Evolutionary conservation across 805 yeast species (phyloP).

Genomic region (Zygosaccharomyces pseudorouxii): DNA sequence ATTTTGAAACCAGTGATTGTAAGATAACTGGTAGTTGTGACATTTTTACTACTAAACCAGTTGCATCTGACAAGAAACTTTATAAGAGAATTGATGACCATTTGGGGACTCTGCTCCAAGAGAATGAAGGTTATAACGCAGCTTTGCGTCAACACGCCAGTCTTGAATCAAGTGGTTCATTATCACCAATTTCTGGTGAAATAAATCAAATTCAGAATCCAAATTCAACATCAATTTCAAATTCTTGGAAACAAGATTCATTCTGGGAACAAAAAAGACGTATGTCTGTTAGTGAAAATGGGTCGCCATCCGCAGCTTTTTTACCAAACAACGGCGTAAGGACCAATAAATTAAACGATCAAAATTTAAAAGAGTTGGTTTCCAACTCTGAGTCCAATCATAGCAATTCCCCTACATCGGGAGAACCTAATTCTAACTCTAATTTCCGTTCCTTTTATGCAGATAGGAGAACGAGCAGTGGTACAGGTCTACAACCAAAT

Average conservation of each 20-base stretch:
- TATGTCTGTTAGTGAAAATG: constrained; percentile 37
- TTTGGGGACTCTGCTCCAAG: constrained; percentile 48
- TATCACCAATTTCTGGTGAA: constrained; percentile 7
- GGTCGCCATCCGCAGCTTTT: constrained; percentile 16
- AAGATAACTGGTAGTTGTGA: constrained; percentile 87
- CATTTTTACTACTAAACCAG: constrained; percentile 89
- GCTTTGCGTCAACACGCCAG: constrained; percentile 26
- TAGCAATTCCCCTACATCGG: constrained; percentile 29
- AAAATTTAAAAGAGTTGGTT: constrained; percentile 34
- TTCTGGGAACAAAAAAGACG: constrained; percentile 42
- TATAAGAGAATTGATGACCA: constrained; percentile 84
- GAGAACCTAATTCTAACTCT: constrained; percentile 20
- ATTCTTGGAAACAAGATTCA: constrained; percentile 26
- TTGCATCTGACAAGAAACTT: constrained; percentile 82
- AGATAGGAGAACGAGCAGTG: constrained; percentile 28
- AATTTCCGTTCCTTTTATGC: constrained; percentile 1
- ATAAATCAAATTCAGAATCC: not conserved
- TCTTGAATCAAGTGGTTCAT: constrained; percentile 16
- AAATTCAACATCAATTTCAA: constrained; percentile 8
- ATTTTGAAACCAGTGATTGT: constrained; percentile 70
- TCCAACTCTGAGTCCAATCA: constrained; percentile 26
- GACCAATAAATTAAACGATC: constrained; percentile 34
- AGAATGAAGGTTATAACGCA: constrained; percentile 35
- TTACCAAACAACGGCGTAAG: constrained; percentile 9
- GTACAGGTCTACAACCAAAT: constrained; percentile 21